These are phyloP conservation scores for Fusarium sp. DNA, from an alignment of 2,329 filamentous ascomycete species.

Conservation along the genomic window DNA sequence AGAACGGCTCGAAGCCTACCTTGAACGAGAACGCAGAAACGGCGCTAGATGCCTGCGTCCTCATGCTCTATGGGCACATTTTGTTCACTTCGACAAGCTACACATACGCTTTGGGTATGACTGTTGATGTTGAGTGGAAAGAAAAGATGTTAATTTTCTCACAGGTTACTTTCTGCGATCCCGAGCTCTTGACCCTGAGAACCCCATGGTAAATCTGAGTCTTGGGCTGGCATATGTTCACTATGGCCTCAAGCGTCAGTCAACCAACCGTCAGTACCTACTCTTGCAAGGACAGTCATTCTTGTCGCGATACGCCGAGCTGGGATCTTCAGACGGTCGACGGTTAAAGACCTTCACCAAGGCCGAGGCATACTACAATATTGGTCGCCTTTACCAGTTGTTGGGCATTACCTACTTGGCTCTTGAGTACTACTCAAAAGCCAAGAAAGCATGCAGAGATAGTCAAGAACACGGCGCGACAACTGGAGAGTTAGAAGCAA, in stretches of 20 bases:
- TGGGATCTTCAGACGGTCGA: conserved; percentile 1
- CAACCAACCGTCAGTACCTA: conserved; percentile 90
- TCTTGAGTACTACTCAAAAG: conserved; percentile 75
- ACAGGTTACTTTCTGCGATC: conserved; percentile 86
- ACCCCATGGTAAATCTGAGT: conserved; percentile 84
- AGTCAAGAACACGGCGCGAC: conserved; percentile 2
- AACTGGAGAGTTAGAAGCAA: conserved; percentile 48
- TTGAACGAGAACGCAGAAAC: conserved; percentile 19
- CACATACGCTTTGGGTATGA: conserved; percentile 81
- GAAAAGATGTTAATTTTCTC: conserved; percentile 7
- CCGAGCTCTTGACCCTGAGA: conserved; percentile 79
- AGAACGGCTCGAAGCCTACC: conserved; percentile 41
- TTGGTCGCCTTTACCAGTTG: conserved; percentile 57
- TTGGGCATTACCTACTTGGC: conserved; percentile 68
- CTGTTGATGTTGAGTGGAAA: too few relatives aligned
- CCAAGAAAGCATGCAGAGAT: conserved; percentile 34
- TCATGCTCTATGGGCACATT: conserved; percentile 93
- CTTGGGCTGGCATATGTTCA: conserved; percentile 90
- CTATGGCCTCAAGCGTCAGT: conserved; percentile 89
- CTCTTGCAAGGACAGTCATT: conserved; percentile 89
- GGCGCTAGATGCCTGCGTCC: conserved; percentile 80
- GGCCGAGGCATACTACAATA: conserved; percentile 57
- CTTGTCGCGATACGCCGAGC: conserved; percentile 63
- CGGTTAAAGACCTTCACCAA: conserved; percentile 18
- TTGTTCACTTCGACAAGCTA: conserved; percentile 88